phyloP scores from a whole-genome alignment of 2,329 filamentous ascomycete genomes.

The Beauveria sp. region DNA sequence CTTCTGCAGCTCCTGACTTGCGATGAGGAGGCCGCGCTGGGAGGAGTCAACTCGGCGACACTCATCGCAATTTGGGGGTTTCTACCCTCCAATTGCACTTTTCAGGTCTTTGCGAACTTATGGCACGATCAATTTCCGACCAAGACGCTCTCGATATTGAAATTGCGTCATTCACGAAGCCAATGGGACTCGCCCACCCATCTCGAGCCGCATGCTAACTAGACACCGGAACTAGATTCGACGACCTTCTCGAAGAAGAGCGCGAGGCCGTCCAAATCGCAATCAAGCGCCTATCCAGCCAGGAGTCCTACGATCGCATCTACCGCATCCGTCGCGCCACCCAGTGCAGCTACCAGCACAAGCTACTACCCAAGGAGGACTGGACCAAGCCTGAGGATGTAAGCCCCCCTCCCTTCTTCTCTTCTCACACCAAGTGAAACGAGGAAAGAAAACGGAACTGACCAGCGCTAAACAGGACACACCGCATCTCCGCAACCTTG shows the following conservation, averaged over 20 bases:
- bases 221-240: constrained; percentile 53
- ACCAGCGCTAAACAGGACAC: constrained; percentile 31
- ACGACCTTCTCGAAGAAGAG: constrained; percentile 94
- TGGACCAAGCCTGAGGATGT: constrained; percentile 53
- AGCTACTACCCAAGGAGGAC: constrained; percentile 54
- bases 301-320: constrained; percentile 92
- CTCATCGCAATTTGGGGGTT: too few species aligned
- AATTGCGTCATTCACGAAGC: background rate
- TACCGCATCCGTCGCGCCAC: constrained; percentile 94
- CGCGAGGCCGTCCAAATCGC: constrained; percentile 78
- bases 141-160: background rate
- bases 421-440: background rate
- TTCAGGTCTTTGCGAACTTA: background rate
- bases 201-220: background rate
- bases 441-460: background rate
- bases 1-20: background rate
- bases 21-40: background rate
- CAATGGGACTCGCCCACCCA: background rate
- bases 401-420: constrained; percentile 9
- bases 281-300: constrained; percentile 80
- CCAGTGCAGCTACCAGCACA: constrained; percentile 62
- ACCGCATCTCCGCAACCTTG: constrained; percentile 46
- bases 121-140: background rate
- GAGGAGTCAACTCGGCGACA: background rate
- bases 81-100: background rate